Evolutionary conservation across 2,329 filamentous ascomycete genomes (phyloP).

Genomic region (Coniella vitis): DNA sequence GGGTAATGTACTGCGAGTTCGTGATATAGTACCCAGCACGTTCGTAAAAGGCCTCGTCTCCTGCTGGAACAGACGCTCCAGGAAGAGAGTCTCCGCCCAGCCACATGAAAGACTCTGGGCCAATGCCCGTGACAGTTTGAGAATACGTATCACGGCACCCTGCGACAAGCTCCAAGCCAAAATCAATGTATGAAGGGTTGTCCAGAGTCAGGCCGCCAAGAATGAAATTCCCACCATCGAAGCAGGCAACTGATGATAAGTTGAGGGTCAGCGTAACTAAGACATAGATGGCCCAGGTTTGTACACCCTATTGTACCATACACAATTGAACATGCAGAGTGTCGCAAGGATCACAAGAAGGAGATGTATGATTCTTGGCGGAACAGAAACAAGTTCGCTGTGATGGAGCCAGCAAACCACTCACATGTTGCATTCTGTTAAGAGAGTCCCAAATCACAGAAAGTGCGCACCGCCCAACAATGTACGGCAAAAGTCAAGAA

Average conservation of each 20-base stretch:
- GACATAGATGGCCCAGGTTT: no score
- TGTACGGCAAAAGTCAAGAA: no score
- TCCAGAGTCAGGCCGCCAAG: constrained; percentile 67
- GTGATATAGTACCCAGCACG: constrained; percentile 66
- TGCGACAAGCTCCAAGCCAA: constrained; percentile 64
- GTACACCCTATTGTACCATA: constrained; percentile 9
- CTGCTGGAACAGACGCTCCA: constrained; percentile 33
- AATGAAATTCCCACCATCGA: constrained; percentile 79
- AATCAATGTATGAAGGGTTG: constrained; percentile 60
- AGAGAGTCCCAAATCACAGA: no score
- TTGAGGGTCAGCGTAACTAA: constrained; percentile 23
- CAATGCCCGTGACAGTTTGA: constrained; percentile 63
- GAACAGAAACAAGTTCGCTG: no score
- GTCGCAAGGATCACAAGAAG: no score
- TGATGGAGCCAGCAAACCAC: no score
- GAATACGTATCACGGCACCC: constrained; percentile 70
- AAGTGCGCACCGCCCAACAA: no score
- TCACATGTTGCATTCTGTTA: no score
- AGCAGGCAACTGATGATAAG: constrained; percentile 61
- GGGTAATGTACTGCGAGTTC: constrained; percentile 55
- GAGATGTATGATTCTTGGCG: no score
- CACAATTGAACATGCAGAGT: no score
- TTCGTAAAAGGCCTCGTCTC: constrained; percentile 54
- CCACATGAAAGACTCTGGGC: constrained; percentile 68
- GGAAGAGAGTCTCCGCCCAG: constrained; percentile 31